Evolutionary conservation across 495 filamentous ascomycete species (phyloP).

Genomic region (Lindgomyces ingoldianus): DNA sequence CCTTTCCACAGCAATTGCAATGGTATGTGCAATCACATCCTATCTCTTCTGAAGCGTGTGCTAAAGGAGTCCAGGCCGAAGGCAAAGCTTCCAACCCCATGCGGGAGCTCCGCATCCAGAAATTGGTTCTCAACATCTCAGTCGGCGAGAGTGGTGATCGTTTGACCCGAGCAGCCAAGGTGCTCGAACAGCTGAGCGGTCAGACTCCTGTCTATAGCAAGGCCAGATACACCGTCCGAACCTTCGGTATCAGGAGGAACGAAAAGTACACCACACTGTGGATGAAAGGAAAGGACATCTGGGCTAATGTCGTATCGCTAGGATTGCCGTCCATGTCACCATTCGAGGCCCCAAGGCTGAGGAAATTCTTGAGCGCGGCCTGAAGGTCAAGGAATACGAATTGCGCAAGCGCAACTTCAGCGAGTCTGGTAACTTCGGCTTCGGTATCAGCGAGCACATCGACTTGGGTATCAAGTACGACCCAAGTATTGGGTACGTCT

Average conservation of each 20-base stretch:
- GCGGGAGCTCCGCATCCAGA: conserved; percentile 99
- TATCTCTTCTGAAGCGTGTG: conserved; percentile 39
- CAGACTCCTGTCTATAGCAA: conserved; percentile 99
- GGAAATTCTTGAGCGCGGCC: conserved; percentile 99
- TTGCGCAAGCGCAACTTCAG: conserved; percentile 98
- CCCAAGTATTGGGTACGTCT: conserved; percentile 53
- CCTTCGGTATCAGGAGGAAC: conserved; percentile 99
- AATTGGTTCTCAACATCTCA: conserved; percentile 99
- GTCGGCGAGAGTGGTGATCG: conserved; percentile 99
- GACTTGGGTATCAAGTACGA: conserved; percentile 99
- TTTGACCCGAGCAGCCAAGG: conserved; percentile 99
- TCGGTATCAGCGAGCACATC: conserved; percentile 99
- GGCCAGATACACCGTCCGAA: conserved; percentile 99
- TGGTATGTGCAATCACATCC: conserved; percentile 8
- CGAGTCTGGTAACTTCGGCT: conserved; percentile 99
- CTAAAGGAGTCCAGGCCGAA: conserved; percentile 53
- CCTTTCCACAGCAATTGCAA: conserved; percentile 30
- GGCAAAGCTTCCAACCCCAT: conserved; percentile 73
- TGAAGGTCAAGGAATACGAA: conserved; percentile 99
- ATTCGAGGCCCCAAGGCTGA: conserved; percentile 99
- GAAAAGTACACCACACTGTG: conserved; percentile 95
- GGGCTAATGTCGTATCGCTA: conserved; percentile 56
- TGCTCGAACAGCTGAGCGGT: conserved; percentile 98
- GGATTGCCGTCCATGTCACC: conserved; percentile 99
- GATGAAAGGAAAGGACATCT: conserved; percentile 95